Percentiles rank a stretch among this genome's conserved stretches.
Conservation (phyloP, 2,329 filamentous ascomycete species). For the Fusarium mangiferae region DNA sequence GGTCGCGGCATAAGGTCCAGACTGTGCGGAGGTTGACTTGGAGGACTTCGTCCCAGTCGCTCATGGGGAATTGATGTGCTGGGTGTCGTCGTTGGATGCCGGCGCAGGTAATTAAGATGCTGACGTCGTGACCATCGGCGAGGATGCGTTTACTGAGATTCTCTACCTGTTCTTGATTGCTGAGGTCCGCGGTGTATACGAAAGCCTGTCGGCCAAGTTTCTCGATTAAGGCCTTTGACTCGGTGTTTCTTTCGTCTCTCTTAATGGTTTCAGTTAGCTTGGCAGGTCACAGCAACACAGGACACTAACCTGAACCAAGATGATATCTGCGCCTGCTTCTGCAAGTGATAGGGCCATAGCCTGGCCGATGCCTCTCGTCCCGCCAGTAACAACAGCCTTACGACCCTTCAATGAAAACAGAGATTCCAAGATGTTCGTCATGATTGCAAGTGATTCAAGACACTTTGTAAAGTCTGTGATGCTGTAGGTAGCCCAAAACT, state of each 20-base stretch:
- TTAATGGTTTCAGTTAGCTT: neutral
- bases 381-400: slow-evolving; percentile 66
- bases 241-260: slow-evolving; percentile 55
- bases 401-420: slow-evolving; percentile 65
- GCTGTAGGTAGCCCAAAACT: neutral
- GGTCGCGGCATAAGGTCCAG: slow-evolving; percentile 80
- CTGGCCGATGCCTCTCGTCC: slow-evolving; percentile 67
- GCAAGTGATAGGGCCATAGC: slow-evolving; percentile 67
- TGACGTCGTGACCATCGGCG: slow-evolving; percentile 69
- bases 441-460: neutral
- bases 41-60: slow-evolving; percentile 79
- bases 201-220: slow-evolving; percentile 71
- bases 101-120: slow-evolving; percentile 85
- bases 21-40: slow-evolving; percentile 88
- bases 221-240: slow-evolving; percentile 70
- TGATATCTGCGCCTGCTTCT: slow-evolving; percentile 67
- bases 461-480: neutral
- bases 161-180: slow-evolving; percentile 66
- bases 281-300: neutral
- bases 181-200: slow-evolving; percentile 77
- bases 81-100: slow-evolving; percentile 86
- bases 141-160: slow-evolving; percentile 68
- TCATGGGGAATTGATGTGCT: slow-evolving; percentile 77
- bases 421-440: neutral
- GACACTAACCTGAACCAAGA: slow-evolving; percentile 62